Percentiles rank a stretch among this genome's conserved stretches.
Conservation (phyloP, 768 basidiomycete genomes). For the Pholiota molesta region DNA sequence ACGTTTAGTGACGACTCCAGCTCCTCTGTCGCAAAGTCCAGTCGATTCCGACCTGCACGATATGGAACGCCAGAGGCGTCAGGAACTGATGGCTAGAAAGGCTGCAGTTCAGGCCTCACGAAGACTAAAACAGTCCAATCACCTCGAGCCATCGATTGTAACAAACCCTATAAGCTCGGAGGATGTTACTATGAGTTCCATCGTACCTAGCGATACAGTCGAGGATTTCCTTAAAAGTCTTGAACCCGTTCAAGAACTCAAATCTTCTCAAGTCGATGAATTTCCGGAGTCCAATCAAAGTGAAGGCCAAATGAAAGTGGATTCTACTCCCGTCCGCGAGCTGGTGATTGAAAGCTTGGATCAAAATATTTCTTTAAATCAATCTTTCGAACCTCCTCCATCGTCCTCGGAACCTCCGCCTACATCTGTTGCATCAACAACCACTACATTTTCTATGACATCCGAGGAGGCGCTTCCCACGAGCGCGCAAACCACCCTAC, state of each 20-base stretch:
- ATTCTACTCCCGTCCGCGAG: background rate
- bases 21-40: constrained; percentile 16
- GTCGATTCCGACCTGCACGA: constrained; percentile 48
- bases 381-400: constrained; percentile 29
- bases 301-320: background rate
- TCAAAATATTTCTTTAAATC: background rate
- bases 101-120: constrained; percentile 74
- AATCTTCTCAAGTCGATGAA: background rate
- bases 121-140: constrained; percentile 44
- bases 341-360: background rate
- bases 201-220: constrained; percentile 52
- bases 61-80: constrained; percentile 77
- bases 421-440: constrained; percentile 22
- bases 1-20: constrained; percentile 9
- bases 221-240: constrained; percentile 80
- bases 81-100: constrained; percentile 79
- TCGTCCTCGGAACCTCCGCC: constrained; percentile 32
- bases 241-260: constrained; percentile 31
- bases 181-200: constrained; percentile 27
- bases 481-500: background rate
- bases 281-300: background rate
- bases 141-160: constrained; percentile 19
- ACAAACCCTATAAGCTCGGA: constrained; percentile 24
- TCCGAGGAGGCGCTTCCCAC: background rate
- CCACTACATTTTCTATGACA: constrained; percentile 15